A percentile compares a stretch with the other conserved stretches of the same genome.
phyloP scores from a whole-genome alignment of 257 asterid genomes.

The Petunia axillaris region DNA sequence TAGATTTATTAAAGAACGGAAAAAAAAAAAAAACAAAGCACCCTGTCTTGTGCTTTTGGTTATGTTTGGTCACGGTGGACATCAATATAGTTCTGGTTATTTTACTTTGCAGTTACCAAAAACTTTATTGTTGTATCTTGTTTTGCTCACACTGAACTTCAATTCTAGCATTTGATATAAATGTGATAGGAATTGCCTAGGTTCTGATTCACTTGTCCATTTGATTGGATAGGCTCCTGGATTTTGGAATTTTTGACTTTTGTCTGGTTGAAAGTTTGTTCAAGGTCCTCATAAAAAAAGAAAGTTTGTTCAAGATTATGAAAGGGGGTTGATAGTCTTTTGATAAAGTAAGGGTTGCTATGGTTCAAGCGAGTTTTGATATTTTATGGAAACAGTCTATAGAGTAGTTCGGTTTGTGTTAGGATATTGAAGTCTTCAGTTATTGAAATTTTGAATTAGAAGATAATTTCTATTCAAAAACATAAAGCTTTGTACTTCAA shows the following conservation, averaged over 20 bases:
- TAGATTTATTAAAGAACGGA: background rate
- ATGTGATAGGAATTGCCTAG: constrained; percentile 23
- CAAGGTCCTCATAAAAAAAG: background rate
- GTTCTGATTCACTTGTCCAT: constrained; percentile 13
- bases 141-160: background rate
- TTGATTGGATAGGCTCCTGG: background rate
- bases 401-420: background rate
- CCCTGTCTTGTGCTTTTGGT: constrained; percentile 8
- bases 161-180: background rate
- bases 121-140: background rate
- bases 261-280: constrained; percentile 4
- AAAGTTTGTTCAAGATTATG: constrained; percentile 3
- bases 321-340: too few species aligned
- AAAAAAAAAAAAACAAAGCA: background rate
- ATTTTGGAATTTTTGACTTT: constrained; percentile 5
- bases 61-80: background rate
- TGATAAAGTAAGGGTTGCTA: background rate
- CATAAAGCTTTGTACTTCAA: background rate
- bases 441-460: background rate
- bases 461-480: background rate
- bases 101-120: background rate
- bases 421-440: constrained; percentile 2
- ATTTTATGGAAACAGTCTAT: background rate
- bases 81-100: background rate
- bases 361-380: constrained; percentile 4